phyloP scores from a whole-genome alignment of 1,284 basidiomycete species.

The Heliocybe sulcata region DNA sequence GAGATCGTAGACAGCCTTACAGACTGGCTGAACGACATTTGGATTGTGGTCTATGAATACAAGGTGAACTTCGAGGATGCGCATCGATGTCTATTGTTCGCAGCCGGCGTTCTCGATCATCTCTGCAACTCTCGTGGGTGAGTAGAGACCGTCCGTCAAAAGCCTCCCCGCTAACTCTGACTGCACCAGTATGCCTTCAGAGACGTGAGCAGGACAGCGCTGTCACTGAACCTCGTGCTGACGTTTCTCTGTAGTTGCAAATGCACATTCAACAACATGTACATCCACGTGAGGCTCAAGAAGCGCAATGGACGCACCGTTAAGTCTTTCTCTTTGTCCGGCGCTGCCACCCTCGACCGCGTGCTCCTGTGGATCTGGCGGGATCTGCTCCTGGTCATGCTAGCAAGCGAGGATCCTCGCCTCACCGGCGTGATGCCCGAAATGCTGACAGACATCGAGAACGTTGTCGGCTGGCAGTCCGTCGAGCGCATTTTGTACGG shows the following conservation, averaged over 20 bases:
- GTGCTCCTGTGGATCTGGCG: slow-evolving; percentile 61
- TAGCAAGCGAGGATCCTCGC: slow-evolving; percentile 28
- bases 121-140: slow-evolving; percentile 38
- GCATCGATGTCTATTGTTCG: slow-evolving; percentile 47
- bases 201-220: background rate
- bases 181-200: background rate
- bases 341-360: slow-evolving; percentile 39
- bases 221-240: background rate
- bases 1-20: slow-evolving; percentile 49
- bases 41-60: slow-evolving; percentile 51
- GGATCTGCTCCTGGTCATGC: slow-evolving; percentile 50
- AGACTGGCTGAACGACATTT: slow-evolving; percentile 52
- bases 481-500: slow-evolving; percentile 47
- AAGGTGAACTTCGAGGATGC: slow-evolving; percentile 41
- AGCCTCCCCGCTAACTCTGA: too few species aligned
- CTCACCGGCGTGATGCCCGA: slow-evolving; percentile 33
- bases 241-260: slow-evolving; percentile 29
- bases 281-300: slow-evolving; percentile 37
- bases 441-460: slow-evolving; percentile 51
- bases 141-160: slow-evolving; percentile 19
- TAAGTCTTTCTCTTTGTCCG: slow-evolving; percentile 43
- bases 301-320: slow-evolving; percentile 31
- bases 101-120: slow-evolving; percentile 35
- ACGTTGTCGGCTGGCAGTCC: slow-evolving; percentile 37
- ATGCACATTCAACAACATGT: slow-evolving; percentile 38